These are phyloP conservation scores for Metschnikowia lochheadii DNA, from an alignment of 805 yeast species.

Conservation along the genomic window DNA sequence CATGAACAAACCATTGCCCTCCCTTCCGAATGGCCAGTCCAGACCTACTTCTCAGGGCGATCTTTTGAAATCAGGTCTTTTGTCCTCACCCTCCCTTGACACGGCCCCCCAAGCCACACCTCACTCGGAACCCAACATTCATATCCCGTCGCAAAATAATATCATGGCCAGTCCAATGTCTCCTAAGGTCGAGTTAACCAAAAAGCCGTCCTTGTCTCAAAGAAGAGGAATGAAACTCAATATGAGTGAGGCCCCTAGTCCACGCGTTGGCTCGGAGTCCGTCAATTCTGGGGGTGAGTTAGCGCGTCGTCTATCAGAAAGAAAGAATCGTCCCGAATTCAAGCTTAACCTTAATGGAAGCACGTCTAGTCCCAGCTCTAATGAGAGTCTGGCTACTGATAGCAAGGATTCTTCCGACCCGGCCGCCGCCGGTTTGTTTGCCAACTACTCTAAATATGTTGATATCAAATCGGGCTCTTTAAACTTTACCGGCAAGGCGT, in stretches of 20 bases:
- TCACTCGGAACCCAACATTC: not conserved
- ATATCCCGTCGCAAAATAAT: conserved; percentile 1
- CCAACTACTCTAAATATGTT: conserved; percentile 79
- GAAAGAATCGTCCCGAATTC: conserved; percentile 39
- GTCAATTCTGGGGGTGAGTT: conserved; percentile 31
- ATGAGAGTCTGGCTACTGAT: conserved; percentile 19
- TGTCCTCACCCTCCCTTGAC: conserved; percentile 12
- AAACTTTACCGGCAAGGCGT: conserved; percentile 90
- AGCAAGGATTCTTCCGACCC: conserved; percentile 11
- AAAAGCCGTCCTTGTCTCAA: conserved; percentile 47
- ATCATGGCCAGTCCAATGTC: not conserved
- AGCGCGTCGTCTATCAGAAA: conserved; percentile 34
- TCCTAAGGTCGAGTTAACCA: conserved; percentile 17
- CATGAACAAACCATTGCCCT: conserved; percentile 14
- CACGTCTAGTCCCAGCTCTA: conserved; percentile 15
- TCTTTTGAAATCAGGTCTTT: conserved; percentile 3
- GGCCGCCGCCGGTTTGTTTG: conserved; percentile 53
- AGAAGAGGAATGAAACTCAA: conserved; percentile 53
- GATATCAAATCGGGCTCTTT: conserved; percentile 90
- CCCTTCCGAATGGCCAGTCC: conserved; percentile 13
- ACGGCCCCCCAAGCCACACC: not conserved
- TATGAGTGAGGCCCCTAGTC: conserved; percentile 25
- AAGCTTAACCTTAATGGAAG: conserved; percentile 29
- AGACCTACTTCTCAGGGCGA: conserved; percentile 14
- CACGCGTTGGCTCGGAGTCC: conserved; percentile 10